phyloP scores from a whole-genome alignment of 257 asterid genomes.

The Solanum pinnatisectum region DNA sequence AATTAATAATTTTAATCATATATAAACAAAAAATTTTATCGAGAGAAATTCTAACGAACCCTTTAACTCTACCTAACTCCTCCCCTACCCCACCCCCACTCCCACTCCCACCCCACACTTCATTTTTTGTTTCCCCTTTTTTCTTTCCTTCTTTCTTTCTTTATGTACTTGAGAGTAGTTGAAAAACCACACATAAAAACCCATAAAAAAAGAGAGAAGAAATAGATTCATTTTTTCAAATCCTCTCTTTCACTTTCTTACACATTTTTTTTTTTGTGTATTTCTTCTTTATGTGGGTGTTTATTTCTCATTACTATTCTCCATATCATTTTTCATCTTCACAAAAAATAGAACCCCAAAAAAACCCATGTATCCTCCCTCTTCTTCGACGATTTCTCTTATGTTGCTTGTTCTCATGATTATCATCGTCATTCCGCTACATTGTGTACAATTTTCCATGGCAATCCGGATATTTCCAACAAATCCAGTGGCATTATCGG shows the following conservation, averaged over 20 bases:
- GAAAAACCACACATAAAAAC: not conserved
- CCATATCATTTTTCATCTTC: conserved; percentile 48
- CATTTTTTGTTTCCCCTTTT: conserved; percentile 6
- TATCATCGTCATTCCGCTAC: conserved; percentile 19
- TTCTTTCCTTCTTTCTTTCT: not conserved
- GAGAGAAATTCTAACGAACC: rapidly evolving
- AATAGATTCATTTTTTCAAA: not conserved
- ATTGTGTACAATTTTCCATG: conserved; percentile 20
- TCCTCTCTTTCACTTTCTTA: not conserved
- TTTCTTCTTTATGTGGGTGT: conserved; percentile 30
- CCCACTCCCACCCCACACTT: not conserved
- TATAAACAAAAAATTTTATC: no score
- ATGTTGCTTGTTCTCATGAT: conserved; percentile 15
- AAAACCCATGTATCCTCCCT: not conserved
- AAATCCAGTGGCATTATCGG: conserved; percentile 10
- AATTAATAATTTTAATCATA: no score
- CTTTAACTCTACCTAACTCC: not conserved
- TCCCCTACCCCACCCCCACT: not conserved
- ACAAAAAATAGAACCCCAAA: conserved; percentile 12
- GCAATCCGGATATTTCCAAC: conserved; percentile 46
- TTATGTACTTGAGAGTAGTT: conserved; percentile 21
- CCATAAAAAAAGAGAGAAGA: not conserved
- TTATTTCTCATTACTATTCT: conserved; percentile 3
- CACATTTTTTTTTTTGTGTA: not conserved
- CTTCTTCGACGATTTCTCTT: not conserved